Percentiles rank a stretch among this genome's conserved stretches.
These are phyloP conservation scores for Escallonia herrerae DNA, from an alignment of 129 eudicot genomes.

Conservation along the genomic window DNA sequence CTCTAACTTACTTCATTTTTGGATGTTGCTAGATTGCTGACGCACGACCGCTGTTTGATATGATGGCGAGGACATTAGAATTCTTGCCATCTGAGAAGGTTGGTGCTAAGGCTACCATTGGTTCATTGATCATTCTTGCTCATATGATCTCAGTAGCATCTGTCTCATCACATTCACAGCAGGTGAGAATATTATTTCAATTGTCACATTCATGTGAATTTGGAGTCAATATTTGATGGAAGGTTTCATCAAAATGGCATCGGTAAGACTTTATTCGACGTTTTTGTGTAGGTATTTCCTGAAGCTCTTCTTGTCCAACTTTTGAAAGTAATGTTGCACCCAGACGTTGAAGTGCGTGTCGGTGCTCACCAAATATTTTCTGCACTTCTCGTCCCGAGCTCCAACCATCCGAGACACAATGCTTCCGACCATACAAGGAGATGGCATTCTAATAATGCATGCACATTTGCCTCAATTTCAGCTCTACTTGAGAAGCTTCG, in stretches of 20 bases:
- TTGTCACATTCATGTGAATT: no score
- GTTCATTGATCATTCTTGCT: slow-evolving; percentile 86
- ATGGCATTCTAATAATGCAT: slow-evolving; percentile 61
- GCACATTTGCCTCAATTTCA: slow-evolving; percentile 62
- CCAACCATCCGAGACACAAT: slow-evolving; percentile 52
- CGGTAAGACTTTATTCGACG: not conserved
- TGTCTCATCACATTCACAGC: slow-evolving; percentile 57
- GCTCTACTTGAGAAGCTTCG: slow-evolving; percentile 82
- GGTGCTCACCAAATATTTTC: slow-evolving; percentile 86
- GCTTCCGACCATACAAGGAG: slow-evolving; percentile 47
- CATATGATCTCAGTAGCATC: slow-evolving; percentile 70
- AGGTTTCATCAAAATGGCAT: not conserved
- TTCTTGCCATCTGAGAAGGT: slow-evolving; percentile 52
- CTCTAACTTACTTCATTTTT: slow-evolving; percentile 4
- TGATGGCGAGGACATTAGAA: slow-evolving; percentile 85
- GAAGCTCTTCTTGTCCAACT: slow-evolving; percentile 84
- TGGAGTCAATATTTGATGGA: not conserved
- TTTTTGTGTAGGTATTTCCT: slow-evolving; percentile 59
- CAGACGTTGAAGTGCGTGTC: slow-evolving; percentile 77
- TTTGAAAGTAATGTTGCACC: slow-evolving; percentile 74
- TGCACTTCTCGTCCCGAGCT: slow-evolving; percentile 69
- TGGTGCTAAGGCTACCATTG: slow-evolving; percentile 73
- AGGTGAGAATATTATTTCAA: slow-evolving; percentile 23
- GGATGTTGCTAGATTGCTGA: slow-evolving; percentile 51
- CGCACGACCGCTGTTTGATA: slow-evolving; percentile 64